A percentile compares a stretch with the other conserved stretches of the same genome.
These are phyloP conservation scores for Neckera pumila DNA, from an alignment of 225 moss, liverwort and hornwort species.

Conservation along the genomic window DNA sequence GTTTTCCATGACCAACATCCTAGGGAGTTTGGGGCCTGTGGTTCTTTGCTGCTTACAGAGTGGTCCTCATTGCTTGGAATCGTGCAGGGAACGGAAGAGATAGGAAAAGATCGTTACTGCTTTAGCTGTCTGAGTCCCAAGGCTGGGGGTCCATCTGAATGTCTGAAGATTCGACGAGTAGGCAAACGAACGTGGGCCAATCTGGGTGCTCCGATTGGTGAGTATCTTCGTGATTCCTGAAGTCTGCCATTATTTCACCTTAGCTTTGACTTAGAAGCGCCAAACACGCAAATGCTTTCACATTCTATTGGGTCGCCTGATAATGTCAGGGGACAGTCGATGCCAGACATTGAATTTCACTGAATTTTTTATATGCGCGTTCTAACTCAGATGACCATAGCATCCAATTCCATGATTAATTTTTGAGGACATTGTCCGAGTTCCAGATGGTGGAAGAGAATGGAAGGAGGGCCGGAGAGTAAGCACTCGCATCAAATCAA, in stretches of 20 bases:
- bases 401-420: background rate
- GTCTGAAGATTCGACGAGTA: background rate
- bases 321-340: background rate
- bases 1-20: background rate
- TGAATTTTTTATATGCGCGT: background rate
- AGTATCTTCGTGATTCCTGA: background rate
- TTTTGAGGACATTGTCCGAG: background rate
- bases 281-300: background rate
- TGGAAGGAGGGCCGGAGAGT: conserved; percentile 63
- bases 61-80: background rate
- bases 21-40: background rate
- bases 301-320: background rate
- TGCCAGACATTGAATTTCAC: background rate
- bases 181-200: conserved; percentile 13
- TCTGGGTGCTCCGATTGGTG: conserved; percentile 22
- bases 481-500: conserved; percentile 65
- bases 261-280: background rate
- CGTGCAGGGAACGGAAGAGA: background rate
- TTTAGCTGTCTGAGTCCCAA: background rate
- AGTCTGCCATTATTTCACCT: background rate
- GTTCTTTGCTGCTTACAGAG: background rate
- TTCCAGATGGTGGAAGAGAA: conserved; percentile 43
- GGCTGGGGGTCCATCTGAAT: background rate
- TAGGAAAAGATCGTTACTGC: background rate
- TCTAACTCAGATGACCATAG: background rate